Percentiles rank a stretch among this genome's conserved stretches.
These are phyloP conservation scores for Entamoeba histolytica DNA, from an alignment of 208 protist genomes.

Conservation along the genomic window DNA sequence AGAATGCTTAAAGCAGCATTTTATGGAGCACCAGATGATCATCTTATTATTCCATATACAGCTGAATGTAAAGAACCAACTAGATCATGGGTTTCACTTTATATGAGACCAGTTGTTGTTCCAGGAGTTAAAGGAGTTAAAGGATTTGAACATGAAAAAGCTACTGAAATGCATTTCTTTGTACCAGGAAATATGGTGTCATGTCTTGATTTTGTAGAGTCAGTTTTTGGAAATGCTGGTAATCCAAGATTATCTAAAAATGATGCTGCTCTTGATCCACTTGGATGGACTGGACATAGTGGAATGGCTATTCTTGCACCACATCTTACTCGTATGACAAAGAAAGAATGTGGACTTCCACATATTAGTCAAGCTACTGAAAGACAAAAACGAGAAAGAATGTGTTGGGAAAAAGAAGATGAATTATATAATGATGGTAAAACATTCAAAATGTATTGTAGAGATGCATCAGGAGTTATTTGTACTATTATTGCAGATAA, in stretches of 20 bases:
- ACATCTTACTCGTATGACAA: constrained; percentile 20
- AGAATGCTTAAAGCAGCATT: constrained; percentile 10
- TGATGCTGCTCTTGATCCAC: constrained; percentile 21
- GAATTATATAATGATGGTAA: constrained; percentile 29
- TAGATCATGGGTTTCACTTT: constrained; percentile 9
- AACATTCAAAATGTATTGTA: constrained; percentile 30
- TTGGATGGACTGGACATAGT: constrained; percentile 22
- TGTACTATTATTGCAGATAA: constrained; percentile 34
- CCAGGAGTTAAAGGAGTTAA: constrained; percentile 21
- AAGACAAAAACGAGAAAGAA: constrained; percentile 18
- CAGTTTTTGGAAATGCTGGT: constrained; percentile 34
- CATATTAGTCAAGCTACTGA: constrained; percentile 27
- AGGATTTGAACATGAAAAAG: constrained; percentile 1
- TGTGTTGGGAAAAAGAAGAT: constrained; percentile 32
- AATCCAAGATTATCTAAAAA: constrained; percentile 23
- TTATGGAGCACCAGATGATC: constrained; percentile 16
- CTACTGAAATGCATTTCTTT: constrained; percentile 25
- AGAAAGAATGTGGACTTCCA: constrained; percentile 32
- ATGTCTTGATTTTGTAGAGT: constrained; percentile 34
- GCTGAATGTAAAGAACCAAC: background rate
- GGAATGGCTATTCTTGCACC: constrained; percentile 33
- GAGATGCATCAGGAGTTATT: constrained; percentile 18
- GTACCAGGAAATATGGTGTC: constrained; percentile 22
- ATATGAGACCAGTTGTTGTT: constrained; percentile 17
- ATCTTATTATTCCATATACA: constrained; percentile 22